Evolutionary conservation across 2,329 filamentous ascomycete genomes (phyloP), one percentile per base, ranked within the genome.

Genomic region (Neopestalotiopsis rosae): DNA sequence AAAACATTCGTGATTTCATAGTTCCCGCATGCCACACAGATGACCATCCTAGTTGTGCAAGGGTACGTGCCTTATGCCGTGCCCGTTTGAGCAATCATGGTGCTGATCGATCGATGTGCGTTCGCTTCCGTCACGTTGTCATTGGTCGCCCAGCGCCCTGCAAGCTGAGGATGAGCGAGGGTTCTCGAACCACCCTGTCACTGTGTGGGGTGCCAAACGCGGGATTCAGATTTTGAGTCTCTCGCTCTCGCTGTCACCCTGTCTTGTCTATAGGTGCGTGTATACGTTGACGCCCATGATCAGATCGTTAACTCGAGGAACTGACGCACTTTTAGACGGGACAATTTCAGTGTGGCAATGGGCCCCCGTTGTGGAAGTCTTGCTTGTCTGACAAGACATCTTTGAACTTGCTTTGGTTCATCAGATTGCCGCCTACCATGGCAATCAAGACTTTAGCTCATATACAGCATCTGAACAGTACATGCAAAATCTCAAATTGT

Each of bases 1-100:
- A 62, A 34, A 62, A 62, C 17, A 20, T 62, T 62, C 6, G 32
- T 62, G 59, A 62, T 62, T 62, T 62, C 59, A 62, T 42, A 62
- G 30, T 62, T 62, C 12, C 30, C 32, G 59, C 28, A 62, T 62
- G 59, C 24, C 32, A 62, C 59, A 62, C 13, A 20, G 10, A 40
- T 38, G n/a, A 20, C 28, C 17, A 30, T 34, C 59, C n/a, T 30
- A 10, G 59, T 20, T 32, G n/a, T 61, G 59, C 59, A 61, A 38
- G 59, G 28, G n/a, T 61, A 20, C 13, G 20, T 61, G 10, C 34
- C 34, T 38, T 38, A 10, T 38, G 34, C 34, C 34, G 32, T 20
- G n/a, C 34, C 32, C 13, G 13, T 34, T 61, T 20, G 30, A 40
- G 59, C 20, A 61, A 34, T 17, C 14, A 13, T 14, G 3, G 13